A percentile compares a stretch with the other conserved stretches of the same genome.
These are phyloP conservation scores for Tagetes patula DNA, from an alignment of 129 eudicot genomes.

Conservation along the genomic window DNA sequence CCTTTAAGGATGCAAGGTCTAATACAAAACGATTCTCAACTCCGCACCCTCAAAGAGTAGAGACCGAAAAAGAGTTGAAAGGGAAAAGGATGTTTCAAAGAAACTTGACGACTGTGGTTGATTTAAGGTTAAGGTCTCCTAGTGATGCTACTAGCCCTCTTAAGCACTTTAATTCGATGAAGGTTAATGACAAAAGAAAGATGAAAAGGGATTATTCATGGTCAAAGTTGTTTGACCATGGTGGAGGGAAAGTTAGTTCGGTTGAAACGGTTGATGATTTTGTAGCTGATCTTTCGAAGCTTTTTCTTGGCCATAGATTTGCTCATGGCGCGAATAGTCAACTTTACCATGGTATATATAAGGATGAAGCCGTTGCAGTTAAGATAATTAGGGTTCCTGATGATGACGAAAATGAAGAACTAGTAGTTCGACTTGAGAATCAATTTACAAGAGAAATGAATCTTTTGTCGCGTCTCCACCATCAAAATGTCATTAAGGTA, in stretches of 20 bases:
- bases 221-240: conserved; percentile 81
- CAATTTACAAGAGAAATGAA: conserved; percentile 76
- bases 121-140: conserved; percentile 38
- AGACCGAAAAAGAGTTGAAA: conserved; percentile 45
- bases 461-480: conserved; percentile 71
- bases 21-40: conserved; percentile 61
- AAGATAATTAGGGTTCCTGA: conserved; percentile 75
- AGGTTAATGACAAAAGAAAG: conserved; percentile 43
- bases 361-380: conserved; percentile 78
- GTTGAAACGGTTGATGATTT: conserved; percentile 67
- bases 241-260: conserved; percentile 76
- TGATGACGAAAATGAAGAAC: conserved; percentile 74
- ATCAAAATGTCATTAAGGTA: conserved; percentile 42
- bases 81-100: conserved; percentile 42
- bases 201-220: conserved; percentile 62
- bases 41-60: conserved; percentile 65
- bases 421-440: conserved; percentile 64
- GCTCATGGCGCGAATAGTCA: conserved; percentile 95
- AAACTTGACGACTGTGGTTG: conserved; percentile 24
- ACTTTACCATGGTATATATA: conserved; percentile 82
- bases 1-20: conserved; percentile 77
- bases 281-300: conserved; percentile 77
- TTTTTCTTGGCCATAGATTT: conserved; percentile 74
- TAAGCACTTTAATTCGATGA: conserved; percentile 49
- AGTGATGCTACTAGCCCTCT: conserved; percentile 42